Percentiles rank a stretch among this genome's conserved stretches.
phyloP scores from a whole-genome alignment of 108 stramenopile genomes.

The Nitzschia sp. region DNA sequence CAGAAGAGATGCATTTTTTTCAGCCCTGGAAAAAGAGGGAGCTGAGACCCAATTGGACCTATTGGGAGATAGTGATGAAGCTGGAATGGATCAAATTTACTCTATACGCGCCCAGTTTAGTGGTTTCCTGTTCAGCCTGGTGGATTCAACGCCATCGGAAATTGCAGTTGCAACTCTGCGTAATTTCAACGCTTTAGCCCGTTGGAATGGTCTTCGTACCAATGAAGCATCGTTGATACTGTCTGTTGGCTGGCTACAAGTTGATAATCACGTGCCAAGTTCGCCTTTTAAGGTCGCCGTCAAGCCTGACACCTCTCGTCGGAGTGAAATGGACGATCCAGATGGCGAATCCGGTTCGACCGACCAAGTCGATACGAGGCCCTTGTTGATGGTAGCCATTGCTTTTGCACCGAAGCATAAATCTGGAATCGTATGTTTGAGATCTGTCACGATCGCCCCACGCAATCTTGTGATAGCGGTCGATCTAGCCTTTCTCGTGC shows the following conservation, averaged over 20 bases:
- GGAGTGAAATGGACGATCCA: neutral
- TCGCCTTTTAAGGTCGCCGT: slow-evolving; percentile 77
- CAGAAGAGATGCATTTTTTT: slow-evolving; percentile 39
- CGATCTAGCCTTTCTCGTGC: slow-evolving; percentile 70
- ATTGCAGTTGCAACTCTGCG: slow-evolving; percentile 56
- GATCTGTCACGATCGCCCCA: slow-evolving; percentile 58
- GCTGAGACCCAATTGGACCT: neutral
- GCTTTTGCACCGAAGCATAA: slow-evolving; percentile 66
- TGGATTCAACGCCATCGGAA: slow-evolving; percentile 71
- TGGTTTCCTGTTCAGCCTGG: slow-evolving; percentile 65
- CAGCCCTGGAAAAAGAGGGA: slow-evolving; percentile 3
- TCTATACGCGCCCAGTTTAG: slow-evolving; percentile 48
- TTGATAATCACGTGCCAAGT: slow-evolving; percentile 79
- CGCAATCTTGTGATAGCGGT: slow-evolving; percentile 56
- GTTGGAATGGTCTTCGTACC: slow-evolving; percentile 58
- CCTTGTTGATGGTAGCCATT: slow-evolving; percentile 55
- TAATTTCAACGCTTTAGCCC: slow-evolving; percentile 50
- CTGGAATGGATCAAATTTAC: slow-evolving; percentile 34
- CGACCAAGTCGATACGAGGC: slow-evolving; percentile 15
- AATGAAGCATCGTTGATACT: slow-evolving; percentile 44
- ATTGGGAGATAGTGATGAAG: neutral
- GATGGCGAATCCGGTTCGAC: neutral
- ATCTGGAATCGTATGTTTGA: slow-evolving; percentile 57
- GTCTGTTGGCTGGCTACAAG: slow-evolving; percentile 67
- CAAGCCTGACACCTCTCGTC: slow-evolving; percentile 27